phyloP scores from a whole-genome alignment of 2,329 filamentous ascomycete species.

The Hansfordia pulvinata region DNA sequence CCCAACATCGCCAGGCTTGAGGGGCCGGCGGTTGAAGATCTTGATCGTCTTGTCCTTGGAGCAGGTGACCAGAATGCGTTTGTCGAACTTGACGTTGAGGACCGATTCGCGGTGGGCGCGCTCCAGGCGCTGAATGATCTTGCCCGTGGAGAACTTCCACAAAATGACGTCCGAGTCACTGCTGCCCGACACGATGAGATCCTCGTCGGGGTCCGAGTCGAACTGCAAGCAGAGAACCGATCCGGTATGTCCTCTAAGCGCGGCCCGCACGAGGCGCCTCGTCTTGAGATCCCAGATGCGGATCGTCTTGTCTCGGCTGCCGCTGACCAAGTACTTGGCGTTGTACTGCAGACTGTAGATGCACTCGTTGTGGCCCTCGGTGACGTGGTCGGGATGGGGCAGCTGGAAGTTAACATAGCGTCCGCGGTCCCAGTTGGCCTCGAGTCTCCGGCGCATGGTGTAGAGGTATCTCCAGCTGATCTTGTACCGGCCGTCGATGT shows the following conservation, averaged over 20 bases:
- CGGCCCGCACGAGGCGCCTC: constrained; percentile 59
- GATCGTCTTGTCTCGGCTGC: constrained; percentile 77
- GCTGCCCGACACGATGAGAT: constrained; percentile 89
- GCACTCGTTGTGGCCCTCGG: constrained; percentile 80
- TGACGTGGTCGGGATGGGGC: constrained; percentile 65
- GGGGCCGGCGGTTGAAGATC: constrained; percentile 70
- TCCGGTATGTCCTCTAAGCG: constrained; percentile 63
- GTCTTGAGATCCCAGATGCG: constrained; percentile 84
- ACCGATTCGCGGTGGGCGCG: constrained; percentile 82
- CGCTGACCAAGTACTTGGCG: constrained; percentile 76
- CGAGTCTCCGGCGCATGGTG: constrained; percentile 69
- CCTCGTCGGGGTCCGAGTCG: constrained; percentile 74
- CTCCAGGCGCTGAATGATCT: constrained; percentile 62
- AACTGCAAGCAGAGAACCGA: constrained; percentile 95
- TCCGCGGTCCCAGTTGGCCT: constrained; percentile 83
- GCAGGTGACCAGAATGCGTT: constrained; percentile 83
- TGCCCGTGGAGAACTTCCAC: constrained; percentile 86
- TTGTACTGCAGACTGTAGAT: constrained; percentile 92
- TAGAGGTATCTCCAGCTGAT: constrained; percentile 93
- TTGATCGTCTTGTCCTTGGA: constrained; percentile 97
- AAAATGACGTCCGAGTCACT: constrained; percentile 85
- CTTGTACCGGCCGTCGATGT: constrained; percentile 35
- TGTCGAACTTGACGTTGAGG: constrained; percentile 84
- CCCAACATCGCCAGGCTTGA: constrained; percentile 47
- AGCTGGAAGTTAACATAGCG: constrained; percentile 79